Percentiles rank a stretch among this genome's conserved stretches.
phyloP scores from a whole-genome alignment of 1,139 yeast genomes.

The Debaryomyces subglobosus region DNA sequence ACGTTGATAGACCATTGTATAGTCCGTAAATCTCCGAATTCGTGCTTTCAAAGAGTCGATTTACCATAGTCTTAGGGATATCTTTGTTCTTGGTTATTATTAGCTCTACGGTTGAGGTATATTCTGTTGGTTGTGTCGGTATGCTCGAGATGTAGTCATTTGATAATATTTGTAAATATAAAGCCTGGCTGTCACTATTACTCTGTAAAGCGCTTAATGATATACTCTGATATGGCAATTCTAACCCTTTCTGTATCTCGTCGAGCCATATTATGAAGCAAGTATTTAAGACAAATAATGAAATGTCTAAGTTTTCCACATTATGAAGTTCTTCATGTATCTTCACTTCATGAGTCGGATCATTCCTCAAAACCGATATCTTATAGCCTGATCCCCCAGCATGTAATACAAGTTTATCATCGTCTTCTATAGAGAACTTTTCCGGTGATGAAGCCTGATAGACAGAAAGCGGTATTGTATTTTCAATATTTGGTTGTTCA shows the following conservation, averaged over 20 bases:
- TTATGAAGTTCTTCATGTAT: constrained; percentile 14
- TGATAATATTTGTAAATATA: constrained; percentile 39
- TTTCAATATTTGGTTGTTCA: constrained; percentile 46
- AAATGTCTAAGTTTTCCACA: constrained; percentile 20
- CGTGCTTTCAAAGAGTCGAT: constrained; percentile 14
- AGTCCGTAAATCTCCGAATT: constrained; percentile 19
- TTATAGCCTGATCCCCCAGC: constrained; percentile 37
- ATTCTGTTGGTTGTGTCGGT: constrained; percentile 18
- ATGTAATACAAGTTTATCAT: constrained; percentile 46
- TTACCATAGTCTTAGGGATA: not conserved
- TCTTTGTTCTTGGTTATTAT: constrained; percentile 12
- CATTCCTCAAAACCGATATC: constrained; percentile 19
- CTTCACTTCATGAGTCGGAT: constrained; percentile 18
- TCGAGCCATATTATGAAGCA: constrained; percentile 41
- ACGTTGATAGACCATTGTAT: constrained; percentile 41
- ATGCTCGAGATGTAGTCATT: constrained; percentile 21
- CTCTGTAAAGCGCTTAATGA: constrained; percentile 42
- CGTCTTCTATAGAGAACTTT: constrained; percentile 38
- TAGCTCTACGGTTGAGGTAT: constrained; percentile 25
- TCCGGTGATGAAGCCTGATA: constrained; percentile 48
- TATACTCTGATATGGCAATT: constrained; percentile 42
- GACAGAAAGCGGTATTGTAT: constrained; percentile 38
- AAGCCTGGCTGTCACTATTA: constrained; percentile 14
- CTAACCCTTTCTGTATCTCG: constrained; percentile 34
- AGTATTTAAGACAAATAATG: constrained; percentile 44